phyloP scores from a whole-genome alignment of 352 stramenopile genomes.

The Nothophytophthora sp. region DNA sequence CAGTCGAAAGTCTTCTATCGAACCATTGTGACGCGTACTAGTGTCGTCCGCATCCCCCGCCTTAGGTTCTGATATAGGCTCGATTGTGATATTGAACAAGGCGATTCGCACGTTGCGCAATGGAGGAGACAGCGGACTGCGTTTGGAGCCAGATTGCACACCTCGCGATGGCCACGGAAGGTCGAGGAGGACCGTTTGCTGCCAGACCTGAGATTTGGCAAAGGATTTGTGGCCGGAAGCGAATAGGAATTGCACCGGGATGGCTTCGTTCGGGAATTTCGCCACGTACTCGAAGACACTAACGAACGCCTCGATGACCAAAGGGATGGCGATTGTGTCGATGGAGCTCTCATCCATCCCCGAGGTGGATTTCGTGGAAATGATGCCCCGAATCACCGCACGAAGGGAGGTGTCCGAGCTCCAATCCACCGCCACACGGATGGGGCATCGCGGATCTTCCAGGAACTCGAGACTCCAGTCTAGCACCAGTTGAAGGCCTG shows the following conservation, averaged over 20 bases:
- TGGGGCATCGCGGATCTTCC: slow-evolving; percentile 35
- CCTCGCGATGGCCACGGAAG: slow-evolving; percentile 28
- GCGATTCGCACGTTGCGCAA: slow-evolving; percentile 32
- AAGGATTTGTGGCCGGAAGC: slow-evolving; percentile 19
- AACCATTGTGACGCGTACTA: slow-evolving; percentile 14
- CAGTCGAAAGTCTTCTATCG: slow-evolving; percentile 23
- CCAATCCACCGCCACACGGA: slow-evolving; percentile 49
- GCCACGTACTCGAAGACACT: slow-evolving; percentile 38
- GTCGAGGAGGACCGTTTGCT: slow-evolving; percentile 48
- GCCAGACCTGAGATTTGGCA: slow-evolving; percentile 35
- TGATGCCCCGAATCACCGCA: slow-evolving; percentile 42
- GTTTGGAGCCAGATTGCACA: slow-evolving; percentile 3
- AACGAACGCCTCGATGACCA: slow-evolving; percentile 51
- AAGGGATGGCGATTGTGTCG: slow-evolving; percentile 26
- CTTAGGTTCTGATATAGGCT: slow-evolving; percentile 23
- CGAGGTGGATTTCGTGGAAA: slow-evolving; percentile 38
- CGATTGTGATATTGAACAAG: slow-evolving; percentile 64
- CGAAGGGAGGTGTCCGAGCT: slow-evolving; percentile 31
- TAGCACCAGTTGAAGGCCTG: slow-evolving; percentile 49
- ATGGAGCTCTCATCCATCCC: slow-evolving; percentile 4
- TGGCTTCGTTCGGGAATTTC: slow-evolving; percentile 33
- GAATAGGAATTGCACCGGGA: slow-evolving; percentile 53
- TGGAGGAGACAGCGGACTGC: slow-evolving; percentile 5
- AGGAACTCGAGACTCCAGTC: slow-evolving; percentile 55
- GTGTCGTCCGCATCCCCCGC: slow-evolving; percentile 8